These are phyloP conservation scores for Nakazawaea molendinolei DNA, from an alignment of 805 yeast species.

Conservation along the genomic window DNA sequence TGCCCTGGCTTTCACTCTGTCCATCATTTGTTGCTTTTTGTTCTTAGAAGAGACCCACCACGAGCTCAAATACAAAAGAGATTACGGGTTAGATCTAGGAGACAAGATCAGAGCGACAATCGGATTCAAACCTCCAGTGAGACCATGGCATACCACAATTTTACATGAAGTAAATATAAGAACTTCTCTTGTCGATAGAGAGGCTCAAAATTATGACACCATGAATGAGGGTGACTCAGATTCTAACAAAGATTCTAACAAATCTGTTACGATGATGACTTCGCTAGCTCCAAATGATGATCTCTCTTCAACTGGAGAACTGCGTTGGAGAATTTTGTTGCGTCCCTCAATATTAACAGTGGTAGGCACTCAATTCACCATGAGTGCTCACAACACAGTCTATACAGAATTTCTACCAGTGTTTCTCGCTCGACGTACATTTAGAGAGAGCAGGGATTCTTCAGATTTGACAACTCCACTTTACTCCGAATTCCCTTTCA, in stretches of 20 bases:
- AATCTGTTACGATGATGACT: no score
- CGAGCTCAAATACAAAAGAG: conserved; percentile 24
- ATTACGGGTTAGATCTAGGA: conserved; percentile 39
- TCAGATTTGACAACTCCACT: conserved; percentile 5
- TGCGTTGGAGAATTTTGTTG: background rate
- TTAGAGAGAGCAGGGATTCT: conserved; percentile 13
- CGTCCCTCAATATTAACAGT: background rate
- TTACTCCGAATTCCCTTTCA: conserved; percentile 39
- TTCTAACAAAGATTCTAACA: no score
- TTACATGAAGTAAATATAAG: background rate
- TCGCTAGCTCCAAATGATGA: no score
- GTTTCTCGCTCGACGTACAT: conserved; percentile 33
- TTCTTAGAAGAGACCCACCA: conserved; percentile 51
- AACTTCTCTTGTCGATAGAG: background rate
- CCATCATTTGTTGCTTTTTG: conserved; percentile 33
- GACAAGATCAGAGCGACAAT: conserved; percentile 23
- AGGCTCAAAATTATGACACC: background rate
- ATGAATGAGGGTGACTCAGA: no score
- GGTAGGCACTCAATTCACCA: conserved; percentile 18
- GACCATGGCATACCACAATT: conserved; percentile 15
- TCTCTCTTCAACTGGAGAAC: no score
- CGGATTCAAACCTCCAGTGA: conserved; percentile 14
- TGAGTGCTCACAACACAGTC: conserved; percentile 40
- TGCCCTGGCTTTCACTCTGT: conserved; percentile 26
- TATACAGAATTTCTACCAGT: conserved; percentile 50